A percentile compares a stretch with the other conserved stretches of the same genome.
Conservation (phyloP, 257 asterid species). For the Apocynum venetum region DNA sequence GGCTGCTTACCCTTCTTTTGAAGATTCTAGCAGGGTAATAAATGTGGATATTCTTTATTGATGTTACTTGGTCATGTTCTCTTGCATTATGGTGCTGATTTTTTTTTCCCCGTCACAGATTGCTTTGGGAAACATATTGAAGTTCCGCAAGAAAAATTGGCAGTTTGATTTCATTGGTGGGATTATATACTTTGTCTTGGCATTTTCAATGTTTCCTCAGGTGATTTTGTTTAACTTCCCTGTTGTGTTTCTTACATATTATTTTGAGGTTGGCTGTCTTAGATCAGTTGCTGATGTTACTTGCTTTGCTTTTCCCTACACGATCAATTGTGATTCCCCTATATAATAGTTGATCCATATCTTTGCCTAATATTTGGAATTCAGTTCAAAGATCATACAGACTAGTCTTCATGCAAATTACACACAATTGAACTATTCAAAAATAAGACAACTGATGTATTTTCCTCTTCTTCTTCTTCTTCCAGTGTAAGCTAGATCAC, state of each 20-base stretch:
- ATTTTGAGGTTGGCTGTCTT: background rate
- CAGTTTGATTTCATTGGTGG: slow-evolving; percentile 97
- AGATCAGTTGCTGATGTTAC: background rate
- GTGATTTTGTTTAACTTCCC: slow-evolving; percentile 31
- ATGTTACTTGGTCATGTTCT: background rate
- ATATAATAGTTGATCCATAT: too few relatives aligned
- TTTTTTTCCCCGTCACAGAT: slow-evolving; percentile 50
- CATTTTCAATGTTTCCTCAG: slow-evolving; percentile 97
- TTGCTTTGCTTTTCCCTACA: background rate
- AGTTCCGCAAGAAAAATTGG: slow-evolving; percentile 99
- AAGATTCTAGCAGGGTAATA: slow-evolving; percentile 95
- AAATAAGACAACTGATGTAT: slow-evolving; percentile 17
- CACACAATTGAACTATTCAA: background rate
- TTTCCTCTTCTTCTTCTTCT: slow-evolving; percentile 20
- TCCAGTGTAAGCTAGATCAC: slow-evolving; percentile 92
- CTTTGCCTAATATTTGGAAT: background rate
- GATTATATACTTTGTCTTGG: slow-evolving; percentile 75
- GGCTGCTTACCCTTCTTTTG: slow-evolving; percentile 88
- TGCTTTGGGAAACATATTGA: slow-evolving; percentile 95
- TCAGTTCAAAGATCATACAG: background rate
- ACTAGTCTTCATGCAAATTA: background rate
- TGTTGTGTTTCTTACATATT: slow-evolving; percentile 3
- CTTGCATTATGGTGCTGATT: background rate
- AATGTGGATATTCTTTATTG: background rate
- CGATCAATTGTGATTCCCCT: background rate